phyloP scores from a whole-genome alignment of 176 grass and related monocot genomes.

The Avena atlantica region DNA sequence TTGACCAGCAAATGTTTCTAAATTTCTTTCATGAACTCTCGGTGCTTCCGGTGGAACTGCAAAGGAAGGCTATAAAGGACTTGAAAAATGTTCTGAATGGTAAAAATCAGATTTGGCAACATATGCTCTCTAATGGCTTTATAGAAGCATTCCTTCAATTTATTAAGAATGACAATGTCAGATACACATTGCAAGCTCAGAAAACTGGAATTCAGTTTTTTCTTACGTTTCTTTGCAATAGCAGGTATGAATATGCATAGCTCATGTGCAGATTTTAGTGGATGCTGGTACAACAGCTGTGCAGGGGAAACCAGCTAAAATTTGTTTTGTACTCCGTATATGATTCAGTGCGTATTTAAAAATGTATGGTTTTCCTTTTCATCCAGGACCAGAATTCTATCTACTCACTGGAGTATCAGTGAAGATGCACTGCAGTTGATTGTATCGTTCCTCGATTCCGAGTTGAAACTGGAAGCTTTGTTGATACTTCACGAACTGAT shows the following conservation, averaged over 20 bases:
- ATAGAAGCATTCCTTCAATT: constrained; percentile 75
- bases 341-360: constrained; percentile 14
- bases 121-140: constrained; percentile 81
- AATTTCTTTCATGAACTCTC: constrained; percentile 68
- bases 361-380: not conserved
- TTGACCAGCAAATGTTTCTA: constrained; percentile 76
- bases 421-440: constrained; percentile 61
- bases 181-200: constrained; percentile 51
- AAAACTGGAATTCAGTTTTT: constrained; percentile 71
- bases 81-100: constrained; percentile 62
- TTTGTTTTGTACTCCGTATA: not conserved
- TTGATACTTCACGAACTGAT: constrained; percentile 61
- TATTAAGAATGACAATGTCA: constrained; percentile 53
- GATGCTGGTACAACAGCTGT: not conserved
- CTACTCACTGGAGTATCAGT: constrained; percentile 22
- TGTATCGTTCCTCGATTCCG: constrained; percentile 64
- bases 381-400: constrained; percentile 57
- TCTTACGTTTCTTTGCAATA: constrained; percentile 65
- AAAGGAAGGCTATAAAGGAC: constrained; percentile 61
- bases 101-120: constrained; percentile 56
- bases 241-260: constrained; percentile 56
- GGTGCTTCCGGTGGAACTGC: constrained; percentile 68
- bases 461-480: constrained; percentile 61
- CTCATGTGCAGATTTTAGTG: not conserved
- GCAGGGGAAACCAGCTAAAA: not conserved